Evolutionary conservation across 371 early-diverging fungal genomes (phyloP), one percentile per base, ranked within the genome.

Genomic region (Lichtheimia hyalospora): DNA sequence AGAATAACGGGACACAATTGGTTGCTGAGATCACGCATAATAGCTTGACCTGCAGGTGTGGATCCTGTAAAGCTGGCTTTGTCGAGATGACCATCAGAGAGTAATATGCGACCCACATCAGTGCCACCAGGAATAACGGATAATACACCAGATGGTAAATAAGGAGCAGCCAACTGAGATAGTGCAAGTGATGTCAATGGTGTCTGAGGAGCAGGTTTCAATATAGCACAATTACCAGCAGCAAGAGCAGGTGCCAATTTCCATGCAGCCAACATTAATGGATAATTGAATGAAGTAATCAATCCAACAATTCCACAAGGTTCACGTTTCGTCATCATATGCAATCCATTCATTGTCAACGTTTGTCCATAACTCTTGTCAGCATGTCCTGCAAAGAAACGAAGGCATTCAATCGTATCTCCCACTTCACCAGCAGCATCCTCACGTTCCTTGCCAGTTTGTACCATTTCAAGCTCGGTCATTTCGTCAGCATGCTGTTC

Each of bases 181-280:
- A 79, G 50, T 12, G 74, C 72, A 13, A 79, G 53, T 2, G 80
- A 55, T 0, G 73, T 67, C 10, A 79, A 50, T 0, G 79, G 79
- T 16, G 79, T 77, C 41, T 79, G 76, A 5, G 74, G 80, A 46
- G 80, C 80, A 12, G 80, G 77, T 40, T 77, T 74, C 7, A 80
- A 55, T 25, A 80, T 58, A 1, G 64, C 71, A 34, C 67, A 53
- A 42, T 80, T 77, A 16, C 80, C 80, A 44, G 73, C 77, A 0
- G 92, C 93, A 27, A 94, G 80, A 0, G 92, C 90, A 1, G 95
- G 94, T 0, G 84, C 94, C 21, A 93, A 67, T 70, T 94, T 95
- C 94, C 92, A 92, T 0, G 84, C 78, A 0, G 89, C 89, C 73
- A 79, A 24, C 61, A 75, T 12, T 60, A 79, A 61, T 69, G 80